phyloP scores from a whole-genome alignment of 2,329 filamentous ascomycete genomes.

The Trichoderma endophyticum region DNA sequence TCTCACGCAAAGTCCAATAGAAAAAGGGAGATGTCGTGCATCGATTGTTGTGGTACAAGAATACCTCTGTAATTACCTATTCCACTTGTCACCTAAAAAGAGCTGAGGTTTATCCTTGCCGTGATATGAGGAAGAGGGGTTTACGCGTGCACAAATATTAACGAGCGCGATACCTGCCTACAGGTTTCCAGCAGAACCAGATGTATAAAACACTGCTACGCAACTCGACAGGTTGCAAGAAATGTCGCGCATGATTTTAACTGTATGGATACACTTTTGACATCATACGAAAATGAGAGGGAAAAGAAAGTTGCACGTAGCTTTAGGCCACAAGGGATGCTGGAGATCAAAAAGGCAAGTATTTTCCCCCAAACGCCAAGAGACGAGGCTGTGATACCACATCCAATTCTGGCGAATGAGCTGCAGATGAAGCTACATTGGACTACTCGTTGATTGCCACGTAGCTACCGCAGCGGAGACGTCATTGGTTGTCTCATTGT shows the following conservation, averaged over 20 bases:
- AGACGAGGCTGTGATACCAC: not conserved
- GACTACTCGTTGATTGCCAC: not conserved
- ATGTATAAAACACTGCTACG: not conserved
- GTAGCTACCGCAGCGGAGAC: not conserved
- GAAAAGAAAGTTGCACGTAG: not conserved
- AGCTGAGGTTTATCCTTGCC: no score
- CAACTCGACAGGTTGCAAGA: not conserved
- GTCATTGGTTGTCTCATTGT: not conserved
- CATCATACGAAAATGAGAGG: not conserved
- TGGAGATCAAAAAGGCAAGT: not conserved
- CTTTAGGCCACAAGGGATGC: not conserved
- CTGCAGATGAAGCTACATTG: not conserved
- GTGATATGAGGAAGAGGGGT: not conserved
- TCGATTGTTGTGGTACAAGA: no score
- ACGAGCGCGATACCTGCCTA: not conserved
- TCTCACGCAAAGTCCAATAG: no score
- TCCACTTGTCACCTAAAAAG: no score
- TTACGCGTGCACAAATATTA: not conserved
- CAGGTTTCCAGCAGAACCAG: not conserved
- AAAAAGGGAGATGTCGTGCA: no score
- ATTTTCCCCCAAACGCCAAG: not conserved
- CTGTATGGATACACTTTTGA: not conserved
- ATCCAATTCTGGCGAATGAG: not conserved
- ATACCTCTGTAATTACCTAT: no score
- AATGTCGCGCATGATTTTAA: not conserved